Evolutionary conservation across 1,284 basidiomycete genomes (phyloP), one percentile per base, ranked within the genome.

Genomic region (Anthracocystis setariae): DNA sequence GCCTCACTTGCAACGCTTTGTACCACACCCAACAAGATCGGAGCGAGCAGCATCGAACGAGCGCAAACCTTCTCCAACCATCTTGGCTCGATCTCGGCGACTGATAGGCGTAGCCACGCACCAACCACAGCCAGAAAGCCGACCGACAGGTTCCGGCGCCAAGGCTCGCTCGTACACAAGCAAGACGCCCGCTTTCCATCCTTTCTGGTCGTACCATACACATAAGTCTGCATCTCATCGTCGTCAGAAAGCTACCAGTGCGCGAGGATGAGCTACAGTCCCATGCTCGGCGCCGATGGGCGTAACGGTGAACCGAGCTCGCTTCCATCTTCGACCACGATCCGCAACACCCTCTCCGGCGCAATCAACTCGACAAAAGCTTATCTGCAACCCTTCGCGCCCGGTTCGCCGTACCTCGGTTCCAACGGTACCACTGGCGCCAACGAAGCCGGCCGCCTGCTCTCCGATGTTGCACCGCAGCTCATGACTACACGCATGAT

Each of bases 401-500:
- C 70, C 5, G 47, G 61, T 9, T 67, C 71, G 9, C 65, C 70
- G 25, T 73, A 73, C 43, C 56, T 73, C 27, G 49, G 53, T 25
- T 40, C 55, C 44, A 58, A 55, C 37, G 65, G 50, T 10, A 35
- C 37, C 46, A 50, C 47, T 39, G 54, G 33, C 9, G 59, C 56
- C 33, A 56, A 57, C 35, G 79, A 81, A 35, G 38, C 70, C 18
- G 67, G 60, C 8, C 73, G 80, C 15, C 63, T 82, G 24, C 76
- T 82, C n/a, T 66, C 74, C 20, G 81, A 82, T 35, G 74, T 82
- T n/a, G 81, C 81, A 18, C 81, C 81, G 20, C 79, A 82, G 38
- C 73, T 82, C 46, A 76, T 82, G 76, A 76, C 74, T 3, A 79
- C 76, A 15, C 54, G 79, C 18, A 82, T 82, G 68, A 72, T 82